Percentiles rank a stretch among this genome's conserved stretches.
Evolutionary conservation across 2,329 filamentous ascomycete genomes (phyloP).

Genomic region (Xylariaceae sp.): DNA sequence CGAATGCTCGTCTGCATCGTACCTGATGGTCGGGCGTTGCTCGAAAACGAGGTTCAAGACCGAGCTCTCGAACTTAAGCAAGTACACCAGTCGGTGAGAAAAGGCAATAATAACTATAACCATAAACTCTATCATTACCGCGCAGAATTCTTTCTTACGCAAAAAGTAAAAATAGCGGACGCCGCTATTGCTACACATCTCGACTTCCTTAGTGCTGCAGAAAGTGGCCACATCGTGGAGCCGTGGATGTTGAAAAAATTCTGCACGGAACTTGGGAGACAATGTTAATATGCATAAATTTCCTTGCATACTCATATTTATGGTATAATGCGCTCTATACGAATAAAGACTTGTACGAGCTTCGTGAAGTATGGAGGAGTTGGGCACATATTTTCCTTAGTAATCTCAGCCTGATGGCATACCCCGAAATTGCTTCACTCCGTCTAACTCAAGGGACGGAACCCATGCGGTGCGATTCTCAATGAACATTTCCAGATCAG

Average conservation of each 20-base stretch:
- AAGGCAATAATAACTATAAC: neutral
- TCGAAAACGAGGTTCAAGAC: neutral
- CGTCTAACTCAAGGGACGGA: neutral
- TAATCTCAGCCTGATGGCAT: no score
- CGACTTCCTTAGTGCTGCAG: neutral
- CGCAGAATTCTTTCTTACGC: neutral
- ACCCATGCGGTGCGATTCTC: neutral
- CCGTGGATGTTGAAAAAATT: neutral
- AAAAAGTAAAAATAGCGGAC: neutral
- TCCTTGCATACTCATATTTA: no score
- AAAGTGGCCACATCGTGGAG: neutral
- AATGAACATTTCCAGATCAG: neutral
- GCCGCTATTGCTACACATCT: neutral
- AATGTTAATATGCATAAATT: no score
- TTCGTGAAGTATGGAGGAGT: no score
- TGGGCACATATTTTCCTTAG: no score
- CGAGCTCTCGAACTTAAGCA: neutral
- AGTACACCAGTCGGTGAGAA: neutral
- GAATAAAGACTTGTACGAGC: no score
- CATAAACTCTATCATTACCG: no score
- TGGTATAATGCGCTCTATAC: no score
- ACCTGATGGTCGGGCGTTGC: neutral
- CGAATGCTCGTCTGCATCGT: neutral
- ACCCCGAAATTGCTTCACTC: neutral
- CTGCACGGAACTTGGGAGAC: neutral